Evolutionary conservation across 805 yeast genomes (phyloP).

Genomic region (Wickerhamiella hasegawae): DNA sequence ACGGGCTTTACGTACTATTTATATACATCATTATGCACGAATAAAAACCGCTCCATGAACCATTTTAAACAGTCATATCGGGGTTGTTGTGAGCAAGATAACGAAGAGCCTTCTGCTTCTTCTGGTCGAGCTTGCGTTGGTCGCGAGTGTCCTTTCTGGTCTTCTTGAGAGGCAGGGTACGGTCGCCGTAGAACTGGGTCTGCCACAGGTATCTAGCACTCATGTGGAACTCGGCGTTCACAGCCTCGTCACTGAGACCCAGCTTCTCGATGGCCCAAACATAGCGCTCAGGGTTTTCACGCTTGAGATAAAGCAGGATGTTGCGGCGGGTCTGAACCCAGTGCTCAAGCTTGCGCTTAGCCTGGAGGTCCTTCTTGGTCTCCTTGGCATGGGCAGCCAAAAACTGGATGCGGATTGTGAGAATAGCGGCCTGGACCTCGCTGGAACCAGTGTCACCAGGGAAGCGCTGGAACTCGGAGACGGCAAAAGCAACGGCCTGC

Average conservation of each 20-base stretch:
- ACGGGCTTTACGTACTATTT: no score
- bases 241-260: constrained; percentile 70
- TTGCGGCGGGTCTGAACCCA: constrained; percentile 81
- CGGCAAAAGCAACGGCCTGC: constrained; percentile 47
- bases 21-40: not conserved
- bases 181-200: constrained; percentile 24
- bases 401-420: constrained; percentile 66
- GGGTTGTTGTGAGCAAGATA: constrained; percentile 11
- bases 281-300: constrained; percentile 64
- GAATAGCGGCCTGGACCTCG: constrained; percentile 88
- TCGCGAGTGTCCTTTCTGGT: constrained; percentile 15
- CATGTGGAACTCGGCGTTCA: constrained; percentile 51
- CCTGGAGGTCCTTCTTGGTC: constrained; percentile 56
- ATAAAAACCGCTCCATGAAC: constrained; percentile 11
- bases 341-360: constrained; percentile 58
- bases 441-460: constrained; percentile 91
- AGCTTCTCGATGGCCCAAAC: constrained; percentile 74
- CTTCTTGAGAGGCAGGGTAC: constrained; percentile 21
- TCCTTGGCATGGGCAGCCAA: constrained; percentile 58
- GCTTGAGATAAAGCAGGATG: constrained; percentile 65
- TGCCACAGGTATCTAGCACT: constrained; percentile 21
- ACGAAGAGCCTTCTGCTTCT: constrained; percentile 15
- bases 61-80: no score
- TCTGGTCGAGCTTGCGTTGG: constrained; percentile 11
- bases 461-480: constrained; percentile 61